Percentiles rank a stretch among this genome's conserved stretches.
Conservation (phyloP, 441 rosid species). For the Erodium texanum region DNA sequence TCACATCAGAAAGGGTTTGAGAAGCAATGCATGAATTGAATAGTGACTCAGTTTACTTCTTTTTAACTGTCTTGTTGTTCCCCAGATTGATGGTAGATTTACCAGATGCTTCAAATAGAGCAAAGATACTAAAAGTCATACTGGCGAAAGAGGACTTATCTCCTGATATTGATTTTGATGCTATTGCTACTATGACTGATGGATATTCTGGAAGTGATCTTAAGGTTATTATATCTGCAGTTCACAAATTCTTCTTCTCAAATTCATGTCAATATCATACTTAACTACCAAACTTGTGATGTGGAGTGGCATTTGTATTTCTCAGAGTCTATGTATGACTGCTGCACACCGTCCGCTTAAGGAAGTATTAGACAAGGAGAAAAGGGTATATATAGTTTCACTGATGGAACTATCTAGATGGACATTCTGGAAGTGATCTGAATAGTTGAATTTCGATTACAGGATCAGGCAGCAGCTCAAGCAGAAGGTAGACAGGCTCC, state of each 20-base stretch:
- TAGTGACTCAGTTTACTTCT: not conserved
- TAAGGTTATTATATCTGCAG: conserved; percentile 71
- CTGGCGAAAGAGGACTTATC: conserved; percentile 82
- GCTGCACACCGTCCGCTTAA: conserved; percentile 97
- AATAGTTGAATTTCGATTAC: conserved; percentile 18
- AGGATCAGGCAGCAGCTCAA: conserved; percentile 64
- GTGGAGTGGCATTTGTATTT: not conserved
- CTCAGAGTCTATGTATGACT: conserved; percentile 77
- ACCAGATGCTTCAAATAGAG: conserved; percentile 81
- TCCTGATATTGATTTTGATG: conserved; percentile 62
- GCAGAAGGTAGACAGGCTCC: conserved; percentile 63
- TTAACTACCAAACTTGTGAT: not conserved
- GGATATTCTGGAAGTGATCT: conserved; percentile 99
- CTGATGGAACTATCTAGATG: no score
- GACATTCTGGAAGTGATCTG: conserved; percentile 18
- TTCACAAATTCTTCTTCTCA: no score
- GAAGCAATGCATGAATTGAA: not conserved
- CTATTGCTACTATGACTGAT: conserved; percentile 80
- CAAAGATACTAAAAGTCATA: conserved; percentile 70
- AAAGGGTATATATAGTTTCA: no score
- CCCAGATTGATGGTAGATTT: conserved; percentile 90
- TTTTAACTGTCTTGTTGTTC: no score
- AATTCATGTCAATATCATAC: not conserved
- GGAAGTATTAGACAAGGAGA: conserved; percentile 85
- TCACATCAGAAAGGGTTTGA: not conserved